Evolutionary conservation across 306 rosid species (phyloP).

Genomic region (Betula pendula): DNA sequence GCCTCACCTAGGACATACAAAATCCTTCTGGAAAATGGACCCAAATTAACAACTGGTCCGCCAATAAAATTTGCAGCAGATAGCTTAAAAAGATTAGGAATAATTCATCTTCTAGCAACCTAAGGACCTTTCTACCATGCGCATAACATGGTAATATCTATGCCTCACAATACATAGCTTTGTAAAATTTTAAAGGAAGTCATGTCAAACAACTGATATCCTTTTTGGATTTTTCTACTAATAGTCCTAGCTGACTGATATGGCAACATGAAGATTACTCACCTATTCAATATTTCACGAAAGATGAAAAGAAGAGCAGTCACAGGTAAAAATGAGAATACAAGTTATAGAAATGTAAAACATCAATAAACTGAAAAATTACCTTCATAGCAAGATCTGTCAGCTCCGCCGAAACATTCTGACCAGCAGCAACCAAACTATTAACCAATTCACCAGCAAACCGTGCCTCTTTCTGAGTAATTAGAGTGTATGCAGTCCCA

Average conservation of each 20-base stretch:
- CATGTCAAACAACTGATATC: background rate
- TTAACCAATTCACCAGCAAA: slow-evolving; percentile 97
- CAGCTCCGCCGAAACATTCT: slow-evolving; percentile 78
- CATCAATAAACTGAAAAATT: slow-evolving; percentile 13
- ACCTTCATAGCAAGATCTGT: slow-evolving; percentile 99
- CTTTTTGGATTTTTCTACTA: background rate
- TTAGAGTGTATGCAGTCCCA: slow-evolving; percentile 89
- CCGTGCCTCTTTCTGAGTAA: slow-evolving; percentile 89
- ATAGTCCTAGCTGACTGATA: background rate
- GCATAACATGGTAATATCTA: background rate
- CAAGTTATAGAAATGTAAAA: slow-evolving; percentile 14
- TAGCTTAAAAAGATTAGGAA: background rate
- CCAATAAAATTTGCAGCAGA: background rate
- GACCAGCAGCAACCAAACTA: slow-evolving; percentile 94
- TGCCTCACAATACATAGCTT: background rate
- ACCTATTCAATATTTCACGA: background rate
- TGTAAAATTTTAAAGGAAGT: background rate
- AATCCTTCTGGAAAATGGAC: background rate
- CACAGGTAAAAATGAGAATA: slow-evolving; percentile 4
- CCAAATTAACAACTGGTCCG: slow-evolving; percentile 1
- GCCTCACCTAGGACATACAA: background rate
- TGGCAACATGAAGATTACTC: background rate
- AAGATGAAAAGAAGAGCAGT: background rate
- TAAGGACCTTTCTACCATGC: background rate
- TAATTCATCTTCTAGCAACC: background rate